phyloP scores from a whole-genome alignment of 345 rosid species.

The Fremontodendron californicum region DNA sequence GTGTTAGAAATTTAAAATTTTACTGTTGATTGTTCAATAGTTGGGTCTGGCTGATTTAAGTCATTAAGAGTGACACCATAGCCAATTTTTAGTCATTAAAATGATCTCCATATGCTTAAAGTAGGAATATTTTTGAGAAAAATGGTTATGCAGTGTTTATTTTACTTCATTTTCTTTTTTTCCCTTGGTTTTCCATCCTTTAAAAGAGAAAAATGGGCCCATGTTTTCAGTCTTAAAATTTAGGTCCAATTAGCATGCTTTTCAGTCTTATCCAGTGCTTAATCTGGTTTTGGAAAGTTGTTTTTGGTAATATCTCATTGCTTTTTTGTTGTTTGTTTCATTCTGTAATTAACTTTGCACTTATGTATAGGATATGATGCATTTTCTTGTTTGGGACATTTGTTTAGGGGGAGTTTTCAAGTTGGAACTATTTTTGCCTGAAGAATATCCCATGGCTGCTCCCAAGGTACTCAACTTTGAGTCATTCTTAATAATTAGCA shows the following conservation, averaged over 20 bases:
- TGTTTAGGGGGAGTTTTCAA: slow-evolving; percentile 91
- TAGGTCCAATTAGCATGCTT: not conserved
- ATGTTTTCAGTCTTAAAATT: not conserved
- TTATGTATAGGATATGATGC: slow-evolving; percentile 4
- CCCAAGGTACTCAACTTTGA: slow-evolving; percentile 64
- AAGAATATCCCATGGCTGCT: slow-evolving; percentile 99
- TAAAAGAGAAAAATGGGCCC: not conserved
- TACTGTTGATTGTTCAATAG: not conserved
- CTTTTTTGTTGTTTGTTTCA: not conserved
- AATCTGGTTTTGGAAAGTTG: not conserved
- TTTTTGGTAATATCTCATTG: not conserved
- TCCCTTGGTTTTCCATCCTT: not conserved
- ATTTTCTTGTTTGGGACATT: slow-evolving; percentile 16
- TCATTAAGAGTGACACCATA: not conserved
- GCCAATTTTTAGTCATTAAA: not conserved
- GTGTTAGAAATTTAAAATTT: not conserved
- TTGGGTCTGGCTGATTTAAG: not conserved
- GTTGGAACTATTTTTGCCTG: slow-evolving; percentile 96
- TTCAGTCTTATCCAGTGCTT: not conserved
- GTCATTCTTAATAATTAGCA: not conserved
- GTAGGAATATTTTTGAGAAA: not conserved
- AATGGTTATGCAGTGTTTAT: not conserved
- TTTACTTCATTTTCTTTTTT: not conserved
- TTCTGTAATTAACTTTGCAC: not conserved
- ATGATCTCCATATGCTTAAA: not conserved